A percentile compares a stretch with the other conserved stretches of the same genome.
Evolutionary conservation across 495 filamentous ascomycete genomes (phyloP).

Genomic region (Penicillium diatomitis): DNA sequence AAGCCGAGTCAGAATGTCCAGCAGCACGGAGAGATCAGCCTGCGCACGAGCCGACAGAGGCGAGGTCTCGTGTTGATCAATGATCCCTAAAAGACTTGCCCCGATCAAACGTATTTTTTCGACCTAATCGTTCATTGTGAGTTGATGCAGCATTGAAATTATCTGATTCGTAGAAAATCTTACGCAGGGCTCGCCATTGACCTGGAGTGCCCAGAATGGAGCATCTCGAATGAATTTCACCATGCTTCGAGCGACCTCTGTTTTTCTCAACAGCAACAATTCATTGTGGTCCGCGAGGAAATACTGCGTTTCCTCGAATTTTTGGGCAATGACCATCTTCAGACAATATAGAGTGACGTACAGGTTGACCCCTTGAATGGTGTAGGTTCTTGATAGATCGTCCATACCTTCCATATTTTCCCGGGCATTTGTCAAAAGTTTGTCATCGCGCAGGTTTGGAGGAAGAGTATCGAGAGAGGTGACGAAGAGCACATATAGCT

Average conservation of each 20-base stretch:
- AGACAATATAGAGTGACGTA: conserved; percentile 20
- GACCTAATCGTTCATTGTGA: conserved; percentile 8
- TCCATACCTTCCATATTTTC: not conserved
- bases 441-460: conserved; percentile 6
- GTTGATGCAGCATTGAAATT: not conserved
- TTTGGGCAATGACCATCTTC: conserved; percentile 19
- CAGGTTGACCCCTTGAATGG: conserved; percentile 18
- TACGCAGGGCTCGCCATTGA: conserved; percentile 18
- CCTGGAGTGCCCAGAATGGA: conserved; percentile 14
- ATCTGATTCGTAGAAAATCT: not conserved
- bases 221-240: conserved; percentile 12
- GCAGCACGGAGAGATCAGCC: conserved; percentile 13
- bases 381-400: conserved; percentile 4
- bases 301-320: conserved; percentile 16
- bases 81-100: conserved; percentile 19
- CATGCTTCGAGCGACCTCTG: conserved; percentile 15
- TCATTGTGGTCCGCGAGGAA: conserved; percentile 5
- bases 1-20: conserved; percentile 14
- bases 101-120: conserved; percentile 24
- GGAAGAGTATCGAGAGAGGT: conserved; percentile 15
- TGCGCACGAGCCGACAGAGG: conserved; percentile 11
- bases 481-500: conserved; percentile 14
- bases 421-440: conserved; percentile 1
- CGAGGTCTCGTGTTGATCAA: conserved; percentile 15
- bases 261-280: conserved; percentile 13